A percentile compares a stretch with the other conserved stretches of the same genome.
These are phyloP conservation scores for Leccinum olivaceopallidum DNA, from an alignment of 768 basidiomycete genomes.

Conservation along the genomic window DNA sequence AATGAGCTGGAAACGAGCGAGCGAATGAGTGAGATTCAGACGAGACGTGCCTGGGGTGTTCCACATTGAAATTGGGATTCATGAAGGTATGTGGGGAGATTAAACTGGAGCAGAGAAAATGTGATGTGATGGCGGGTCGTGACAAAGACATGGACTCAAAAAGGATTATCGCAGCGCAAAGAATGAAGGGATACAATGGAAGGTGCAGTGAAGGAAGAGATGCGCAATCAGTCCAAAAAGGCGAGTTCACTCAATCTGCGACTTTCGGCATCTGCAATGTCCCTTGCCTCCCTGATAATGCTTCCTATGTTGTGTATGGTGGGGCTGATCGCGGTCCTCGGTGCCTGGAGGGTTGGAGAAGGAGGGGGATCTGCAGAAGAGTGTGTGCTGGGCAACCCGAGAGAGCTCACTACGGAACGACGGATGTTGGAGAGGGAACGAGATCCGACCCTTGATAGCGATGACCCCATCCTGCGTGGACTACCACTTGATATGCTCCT, in stretches of 20 bases:
- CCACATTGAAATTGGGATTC: slow-evolving; percentile 6
- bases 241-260: slow-evolving; percentile 72
- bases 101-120: neutral
- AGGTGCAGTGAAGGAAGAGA: neutral
- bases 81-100: slow-evolving; percentile 7
- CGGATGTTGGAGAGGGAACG: slow-evolving; percentile 46
- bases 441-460: slow-evolving; percentile 33
- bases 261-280: slow-evolving; percentile 68
- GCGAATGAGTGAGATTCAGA: slow-evolving; percentile 14
- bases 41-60: slow-evolving; percentile 1
- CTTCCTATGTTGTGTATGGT: slow-evolving; percentile 60
- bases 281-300: slow-evolving; percentile 51
- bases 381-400: slow-evolving; percentile 22
- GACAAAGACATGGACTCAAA: neutral
- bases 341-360: slow-evolving; percentile 35
- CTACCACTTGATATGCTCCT: slow-evolving; percentile 21
- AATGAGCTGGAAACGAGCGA: slow-evolving; percentile 9
- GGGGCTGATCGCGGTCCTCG: slow-evolving; percentile 50
- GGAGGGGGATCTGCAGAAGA: slow-evolving; percentile 36
- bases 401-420: slow-evolving; percentile 42
- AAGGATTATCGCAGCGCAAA: neutral
- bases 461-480: slow-evolving; percentile 6
- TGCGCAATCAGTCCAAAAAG: slow-evolving; percentile 46
- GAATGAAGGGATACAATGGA: neutral
- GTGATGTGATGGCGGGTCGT: neutral